Evolutionary conservation across 441 rosid species (phyloP).

Genomic region (Pelargonium cotyledonis): DNA sequence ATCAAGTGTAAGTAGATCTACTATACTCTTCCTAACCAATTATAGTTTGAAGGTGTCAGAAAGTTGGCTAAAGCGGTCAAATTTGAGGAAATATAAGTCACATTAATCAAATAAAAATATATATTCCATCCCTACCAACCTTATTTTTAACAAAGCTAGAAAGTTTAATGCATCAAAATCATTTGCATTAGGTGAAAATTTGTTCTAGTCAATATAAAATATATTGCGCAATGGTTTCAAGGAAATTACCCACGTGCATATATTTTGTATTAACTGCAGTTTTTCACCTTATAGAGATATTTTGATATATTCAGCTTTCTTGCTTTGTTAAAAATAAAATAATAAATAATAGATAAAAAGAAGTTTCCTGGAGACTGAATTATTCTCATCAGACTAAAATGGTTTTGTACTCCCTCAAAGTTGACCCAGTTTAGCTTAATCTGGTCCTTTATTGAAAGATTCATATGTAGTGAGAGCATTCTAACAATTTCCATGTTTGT

Average conservation of each 20-base stretch:
- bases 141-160: neutral
- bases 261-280: neutral
- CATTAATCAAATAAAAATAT: neutral
- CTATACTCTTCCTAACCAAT: constrained; percentile 21
- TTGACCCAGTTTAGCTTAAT: neutral
- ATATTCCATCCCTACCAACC: neutral
- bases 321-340: neutral
- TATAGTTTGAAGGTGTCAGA: neutral
- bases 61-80: neutral
- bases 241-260: neutral
- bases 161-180: neutral
- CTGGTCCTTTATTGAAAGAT: neutral
- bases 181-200: neutral
- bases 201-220: neutral
- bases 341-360: too few relatives aligned
- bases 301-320: neutral
- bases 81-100: constrained; percentile 19
- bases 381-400: neutral
- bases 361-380: neutral
- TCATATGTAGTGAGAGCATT: neutral
- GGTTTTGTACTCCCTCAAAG: constrained; percentile 18
- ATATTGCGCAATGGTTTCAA: neutral
- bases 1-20: constrained; percentile 76
- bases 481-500: neutral
- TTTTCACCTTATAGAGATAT: neutral